Percentiles rank a stretch among this genome's conserved stretches.
Conservation (phyloP, 768 basidiomycete genomes). For the Leccinum arenicola region DNA sequence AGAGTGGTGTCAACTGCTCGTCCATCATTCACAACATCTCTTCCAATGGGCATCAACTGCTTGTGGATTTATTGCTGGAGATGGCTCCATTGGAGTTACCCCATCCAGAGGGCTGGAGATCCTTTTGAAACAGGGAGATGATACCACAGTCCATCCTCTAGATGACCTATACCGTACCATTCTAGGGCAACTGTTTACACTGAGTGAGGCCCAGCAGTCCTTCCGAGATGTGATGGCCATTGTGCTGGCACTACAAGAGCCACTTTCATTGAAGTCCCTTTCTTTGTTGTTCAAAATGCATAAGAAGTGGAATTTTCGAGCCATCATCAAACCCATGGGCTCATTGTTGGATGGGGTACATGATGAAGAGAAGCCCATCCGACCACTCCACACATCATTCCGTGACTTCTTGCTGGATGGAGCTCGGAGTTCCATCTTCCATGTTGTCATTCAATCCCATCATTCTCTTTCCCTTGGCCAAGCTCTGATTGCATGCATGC, state of each 20-base stretch:
- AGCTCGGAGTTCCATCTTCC: too few species aligned
- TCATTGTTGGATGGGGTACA: too few species aligned
- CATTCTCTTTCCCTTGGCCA: too few species aligned
- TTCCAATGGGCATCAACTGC: background rate
- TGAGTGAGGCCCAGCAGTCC: background rate
- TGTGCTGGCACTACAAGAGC: background rate
- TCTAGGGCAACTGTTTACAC: background rate
- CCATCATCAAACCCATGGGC: background rate
- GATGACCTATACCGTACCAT: background rate
- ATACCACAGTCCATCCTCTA: background rate
- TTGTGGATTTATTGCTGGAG: background rate
- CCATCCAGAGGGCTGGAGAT: background rate
- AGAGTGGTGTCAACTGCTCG: background rate
- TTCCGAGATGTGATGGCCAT: background rate
- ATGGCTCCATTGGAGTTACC: background rate
- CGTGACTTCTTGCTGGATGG: too few species aligned
- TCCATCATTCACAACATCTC: background rate
- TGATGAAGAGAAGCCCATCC: too few species aligned
- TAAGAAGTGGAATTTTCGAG: background rate
- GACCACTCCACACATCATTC: too few species aligned
- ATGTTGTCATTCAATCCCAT: too few species aligned
- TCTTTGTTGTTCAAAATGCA: background rate
- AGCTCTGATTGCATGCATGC: too few species aligned
- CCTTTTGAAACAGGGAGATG: background rate
- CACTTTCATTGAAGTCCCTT: background rate